These are phyloP conservation scores for Alternaria ventricosa DNA, from an alignment of 2,329 filamentous ascomycete species.

Conservation along the genomic window DNA sequence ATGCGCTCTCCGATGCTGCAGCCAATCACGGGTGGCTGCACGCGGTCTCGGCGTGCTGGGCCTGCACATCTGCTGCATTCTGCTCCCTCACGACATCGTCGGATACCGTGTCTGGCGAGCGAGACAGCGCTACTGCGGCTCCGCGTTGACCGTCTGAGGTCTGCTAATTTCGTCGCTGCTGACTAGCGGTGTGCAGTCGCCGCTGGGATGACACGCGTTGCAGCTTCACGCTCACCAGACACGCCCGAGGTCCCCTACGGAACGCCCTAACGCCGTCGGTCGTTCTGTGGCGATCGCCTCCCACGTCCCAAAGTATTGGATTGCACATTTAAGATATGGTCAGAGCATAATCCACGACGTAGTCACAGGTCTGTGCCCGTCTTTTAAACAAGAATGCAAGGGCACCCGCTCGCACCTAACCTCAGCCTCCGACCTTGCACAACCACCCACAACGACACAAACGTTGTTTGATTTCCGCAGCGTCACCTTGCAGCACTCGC, in stretches of 20 bases:
- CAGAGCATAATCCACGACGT: slow-evolving; percentile 26
- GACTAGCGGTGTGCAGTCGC: slow-evolving; percentile 36
- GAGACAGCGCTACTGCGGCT: slow-evolving; percentile 31
- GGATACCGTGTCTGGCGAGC: slow-evolving; percentile 28
- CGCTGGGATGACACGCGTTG: slow-evolving; percentile 33
- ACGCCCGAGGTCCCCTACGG: slow-evolving; percentile 17
- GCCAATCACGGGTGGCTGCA: slow-evolving; percentile 32
- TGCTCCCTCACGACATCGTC: slow-evolving; percentile 21
- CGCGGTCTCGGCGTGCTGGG: slow-evolving; percentile 23
- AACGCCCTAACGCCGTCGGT: slow-evolving; percentile 29
- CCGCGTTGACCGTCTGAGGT: slow-evolving; percentile 16
- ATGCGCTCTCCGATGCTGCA: slow-evolving; percentile 27
- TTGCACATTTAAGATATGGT: slow-evolving; percentile 33
- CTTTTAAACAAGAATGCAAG: slow-evolving; percentile 45
- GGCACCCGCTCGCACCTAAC: slow-evolving; percentile 32
- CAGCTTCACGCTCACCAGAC: slow-evolving; percentile 36
- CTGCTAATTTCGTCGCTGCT: slow-evolving; percentile 16
- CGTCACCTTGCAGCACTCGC: slow-evolving; percentile 35
- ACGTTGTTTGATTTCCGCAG: slow-evolving; percentile 42
- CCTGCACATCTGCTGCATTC: slow-evolving; percentile 22
- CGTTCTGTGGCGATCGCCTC: slow-evolving; percentile 37
- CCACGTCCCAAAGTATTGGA: slow-evolving; percentile 27
- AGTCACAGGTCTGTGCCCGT: slow-evolving; percentile 32
- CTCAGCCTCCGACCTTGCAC: slow-evolving; percentile 30
- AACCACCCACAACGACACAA: slow-evolving; percentile 35